Evolutionary conservation across 805 yeast genomes (phyloP), one percentile per base, ranked within the genome.

Genomic region (Lachancea sp.): DNA sequence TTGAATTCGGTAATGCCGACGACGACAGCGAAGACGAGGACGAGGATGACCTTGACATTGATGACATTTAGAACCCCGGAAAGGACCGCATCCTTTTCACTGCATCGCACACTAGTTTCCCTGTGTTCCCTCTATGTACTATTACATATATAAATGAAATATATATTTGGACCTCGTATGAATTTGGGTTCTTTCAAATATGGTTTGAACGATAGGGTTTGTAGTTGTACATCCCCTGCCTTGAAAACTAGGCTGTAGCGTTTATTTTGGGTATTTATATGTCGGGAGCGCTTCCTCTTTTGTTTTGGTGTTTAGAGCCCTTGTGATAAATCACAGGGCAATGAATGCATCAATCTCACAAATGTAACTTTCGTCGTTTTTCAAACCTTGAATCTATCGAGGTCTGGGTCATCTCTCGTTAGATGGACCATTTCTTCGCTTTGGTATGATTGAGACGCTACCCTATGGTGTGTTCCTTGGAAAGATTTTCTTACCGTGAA

Each of bases 1-100:
- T 91, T 70, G 98, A 91, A 74, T 93, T 93, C 70, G 98, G 96
- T 68, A 90, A 84, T 63, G 95, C 86, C 50, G 88, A 85, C 53
- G 89, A 79, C 48, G 85, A 78, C 45, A 89, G 79, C 19, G 89
- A 78, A 12, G 90, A 82, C 32, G 87, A 74, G 27, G 78, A 68
- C 25, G 73, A 67, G 36, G 74, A 62, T 38, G 85, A 80, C 57
- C 79, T 89, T 67, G 95, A 90, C 72, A 90, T 93, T 63, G 98
- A 91, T 70, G 98, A 93, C 71, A 90, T 91, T 67, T 91, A 78
- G 70, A 36, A 26, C n/a, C 12, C 15, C 22, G n/a, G 13, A 13
- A 13, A 18, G 36, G 26, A 17, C 22, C 15, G 12, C 31, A 18
- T n/a, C 25, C 34, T 38, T 33, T 36, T 41, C 34, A 37, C 30